Percentiles rank a stretch among this genome's conserved stretches.
These are phyloP conservation scores for Populus hybrid DNA, from an alignment of 441 rosid species.

Conservation along the genomic window DNA sequence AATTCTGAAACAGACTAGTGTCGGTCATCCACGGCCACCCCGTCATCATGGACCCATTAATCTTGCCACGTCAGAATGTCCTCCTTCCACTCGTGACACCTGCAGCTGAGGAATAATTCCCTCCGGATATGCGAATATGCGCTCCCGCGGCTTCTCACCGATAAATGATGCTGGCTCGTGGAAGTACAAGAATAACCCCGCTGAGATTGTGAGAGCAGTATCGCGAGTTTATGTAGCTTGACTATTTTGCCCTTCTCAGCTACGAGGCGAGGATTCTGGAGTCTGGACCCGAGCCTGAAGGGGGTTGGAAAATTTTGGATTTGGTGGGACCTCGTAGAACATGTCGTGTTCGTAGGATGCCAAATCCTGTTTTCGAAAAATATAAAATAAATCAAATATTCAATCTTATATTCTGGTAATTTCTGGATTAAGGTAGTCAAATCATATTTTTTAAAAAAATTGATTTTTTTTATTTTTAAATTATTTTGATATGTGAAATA, in stretches of 20 bases:
- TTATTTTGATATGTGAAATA: too few relatives aligned
- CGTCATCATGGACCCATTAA: neutral
- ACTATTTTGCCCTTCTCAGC: conserved; percentile 22
- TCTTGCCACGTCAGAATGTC: conserved; percentile 29
- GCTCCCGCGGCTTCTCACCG: conserved; percentile 1
- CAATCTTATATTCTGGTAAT: too few relatives aligned
- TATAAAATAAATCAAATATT: too few relatives aligned
- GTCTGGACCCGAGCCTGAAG: neutral
- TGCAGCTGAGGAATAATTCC: conserved; percentile 42
- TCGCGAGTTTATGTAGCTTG: neutral
- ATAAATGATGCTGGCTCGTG: accelerated
- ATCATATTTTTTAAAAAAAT: too few relatives aligned
- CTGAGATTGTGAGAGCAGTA: neutral
- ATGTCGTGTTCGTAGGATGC: neutral
- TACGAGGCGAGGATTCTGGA: neutral
- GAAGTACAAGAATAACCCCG: conserved; percentile 21
- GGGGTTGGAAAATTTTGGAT: neutral
- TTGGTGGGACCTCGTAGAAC: neutral
- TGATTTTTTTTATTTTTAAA: too few relatives aligned
- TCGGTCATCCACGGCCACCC: conserved; percentile 8
- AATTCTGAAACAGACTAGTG: conserved; percentile 15
- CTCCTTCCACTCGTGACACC: conserved; percentile 18
- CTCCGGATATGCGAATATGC: conserved; percentile 69
- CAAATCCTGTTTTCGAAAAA: neutral
- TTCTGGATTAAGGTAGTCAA: too few relatives aligned